phyloP scores from a whole-genome alignment of 345 rosid genomes.

The Euphorbia pulcherrima region DNA sequence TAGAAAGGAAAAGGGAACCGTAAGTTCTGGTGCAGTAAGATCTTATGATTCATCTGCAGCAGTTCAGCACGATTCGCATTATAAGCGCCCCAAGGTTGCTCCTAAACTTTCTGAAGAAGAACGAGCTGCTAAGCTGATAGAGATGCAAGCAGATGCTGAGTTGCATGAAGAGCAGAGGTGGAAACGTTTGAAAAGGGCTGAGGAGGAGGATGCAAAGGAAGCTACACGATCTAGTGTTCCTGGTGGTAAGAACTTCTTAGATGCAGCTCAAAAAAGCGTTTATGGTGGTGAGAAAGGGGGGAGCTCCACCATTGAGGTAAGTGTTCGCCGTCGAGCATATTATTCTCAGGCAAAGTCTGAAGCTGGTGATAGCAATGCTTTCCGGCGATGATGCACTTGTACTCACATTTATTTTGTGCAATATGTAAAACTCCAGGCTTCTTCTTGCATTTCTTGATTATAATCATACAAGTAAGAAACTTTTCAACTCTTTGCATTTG shows the following conservation, averaged over 20 bases:
- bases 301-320: constrained; percentile 81
- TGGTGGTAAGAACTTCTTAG: constrained; percentile 67
- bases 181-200: constrained; percentile 82
- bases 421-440: not conserved
- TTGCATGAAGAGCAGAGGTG: constrained; percentile 91
- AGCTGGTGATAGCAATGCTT: constrained; percentile 71
- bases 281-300: constrained; percentile 92
- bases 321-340: constrained; percentile 79
- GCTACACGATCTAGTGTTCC: constrained; percentile 39
- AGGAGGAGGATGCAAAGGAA: constrained; percentile 66
- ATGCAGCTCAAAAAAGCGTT: constrained; percentile 74
- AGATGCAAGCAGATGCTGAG: constrained; percentile 87
- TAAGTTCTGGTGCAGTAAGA: constrained; percentile 4
- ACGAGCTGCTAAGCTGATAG: constrained; percentile 65
- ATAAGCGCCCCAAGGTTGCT: constrained; percentile 36
- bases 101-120: constrained; percentile 81
- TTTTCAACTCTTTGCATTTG: not conserved
- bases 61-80: constrained; percentile 27
- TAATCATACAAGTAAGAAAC: not conserved
- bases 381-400: constrained; percentile 50
- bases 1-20: constrained; percentile 1
- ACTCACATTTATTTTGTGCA: not conserved
- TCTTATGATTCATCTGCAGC: constrained; percentile 15
- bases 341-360: constrained; percentile 71
- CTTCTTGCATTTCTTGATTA: not conserved